Conservation (phyloP, 2,329 filamentous ascomycete species). For the Aspergillus vadensis region DNA sequence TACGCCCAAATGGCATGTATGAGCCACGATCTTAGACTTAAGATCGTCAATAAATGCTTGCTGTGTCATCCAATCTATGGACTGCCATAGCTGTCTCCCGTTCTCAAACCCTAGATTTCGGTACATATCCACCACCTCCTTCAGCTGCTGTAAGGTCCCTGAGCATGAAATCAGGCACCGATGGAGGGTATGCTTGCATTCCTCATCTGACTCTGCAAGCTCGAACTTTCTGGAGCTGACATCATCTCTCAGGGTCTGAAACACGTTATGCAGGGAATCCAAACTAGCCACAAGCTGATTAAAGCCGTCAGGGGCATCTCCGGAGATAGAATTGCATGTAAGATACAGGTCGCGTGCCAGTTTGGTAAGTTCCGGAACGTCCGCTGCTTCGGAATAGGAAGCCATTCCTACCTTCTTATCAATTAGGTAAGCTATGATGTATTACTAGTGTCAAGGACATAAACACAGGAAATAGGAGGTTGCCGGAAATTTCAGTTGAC, state of each 20-base stretch:
- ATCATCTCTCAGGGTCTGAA: constrained; percentile 27
- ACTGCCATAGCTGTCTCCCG: constrained; percentile 30
- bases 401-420: constrained; percentile 18
- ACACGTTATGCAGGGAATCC: constrained; percentile 28
- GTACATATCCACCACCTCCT: constrained; percentile 26
- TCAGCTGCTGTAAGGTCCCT: constrained; percentile 27
- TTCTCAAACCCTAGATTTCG: constrained; percentile 24
- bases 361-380: constrained; percentile 28
- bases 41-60: constrained; percentile 29
- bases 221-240: constrained; percentile 27
- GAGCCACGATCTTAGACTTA: constrained; percentile 32
- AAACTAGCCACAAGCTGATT: constrained; percentile 31
- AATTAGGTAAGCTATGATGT: neutral
- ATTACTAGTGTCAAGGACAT: neutral
- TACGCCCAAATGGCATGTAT: constrained; percentile 32
- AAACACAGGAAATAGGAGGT: neutral
- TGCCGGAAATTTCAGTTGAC: neutral
- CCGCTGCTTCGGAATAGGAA: constrained; percentile 22
- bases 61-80: constrained; percentile 32
- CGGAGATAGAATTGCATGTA: constrained; percentile 28
- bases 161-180: constrained; percentile 28
- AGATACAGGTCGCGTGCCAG: constrained; percentile 33
- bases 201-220: constrained; percentile 26
- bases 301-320: constrained; percentile 33
- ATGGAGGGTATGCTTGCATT: constrained; percentile 26